These are phyloP conservation scores for Parietaria judaica DNA, from an alignment of 306 rosid species.

Conservation along the genomic window DNA sequence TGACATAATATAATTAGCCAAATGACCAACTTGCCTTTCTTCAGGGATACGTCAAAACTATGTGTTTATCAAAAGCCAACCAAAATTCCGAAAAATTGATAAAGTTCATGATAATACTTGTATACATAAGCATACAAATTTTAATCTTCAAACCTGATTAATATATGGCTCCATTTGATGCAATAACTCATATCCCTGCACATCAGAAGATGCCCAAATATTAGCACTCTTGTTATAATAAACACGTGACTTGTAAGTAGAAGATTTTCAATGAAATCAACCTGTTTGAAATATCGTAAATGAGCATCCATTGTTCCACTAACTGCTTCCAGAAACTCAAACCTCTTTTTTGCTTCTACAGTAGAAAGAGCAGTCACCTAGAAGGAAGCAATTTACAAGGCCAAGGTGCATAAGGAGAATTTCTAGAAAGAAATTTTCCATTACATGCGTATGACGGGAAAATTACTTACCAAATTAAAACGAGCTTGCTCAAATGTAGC, in stretches of 20 bases:
- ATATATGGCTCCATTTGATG: conserved; percentile 81
- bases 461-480: conserved; percentile 62
- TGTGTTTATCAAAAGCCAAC: neutral
- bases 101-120: neutral
- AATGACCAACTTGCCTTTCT: too few species aligned
- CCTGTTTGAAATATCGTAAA: conserved; percentile 99
- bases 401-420: neutral
- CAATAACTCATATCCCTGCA: conserved; percentile 57
- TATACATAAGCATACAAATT: neutral
- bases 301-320: conserved; percentile 99
- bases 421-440: neutral
- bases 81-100: neutral
- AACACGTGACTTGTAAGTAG: conserved; percentile 8
- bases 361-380: conserved; percentile 90
- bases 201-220: conserved; percentile 3
- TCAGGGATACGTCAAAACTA: too few species aligned
- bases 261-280: conserved; percentile 21
- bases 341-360: conserved; percentile 98
- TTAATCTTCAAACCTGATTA: conserved; percentile 60
- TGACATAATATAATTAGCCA: too few species aligned
- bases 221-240: conserved; percentile 8
- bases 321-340: conserved; percentile 96
- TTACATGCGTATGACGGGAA: neutral
- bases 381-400: conserved; percentile 21
- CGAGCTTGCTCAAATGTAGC: conserved; percentile 95